These are phyloP conservation scores for Suillus lakei DNA, from an alignment of 768 basidiomycete species.

Conservation along the genomic window DNA sequence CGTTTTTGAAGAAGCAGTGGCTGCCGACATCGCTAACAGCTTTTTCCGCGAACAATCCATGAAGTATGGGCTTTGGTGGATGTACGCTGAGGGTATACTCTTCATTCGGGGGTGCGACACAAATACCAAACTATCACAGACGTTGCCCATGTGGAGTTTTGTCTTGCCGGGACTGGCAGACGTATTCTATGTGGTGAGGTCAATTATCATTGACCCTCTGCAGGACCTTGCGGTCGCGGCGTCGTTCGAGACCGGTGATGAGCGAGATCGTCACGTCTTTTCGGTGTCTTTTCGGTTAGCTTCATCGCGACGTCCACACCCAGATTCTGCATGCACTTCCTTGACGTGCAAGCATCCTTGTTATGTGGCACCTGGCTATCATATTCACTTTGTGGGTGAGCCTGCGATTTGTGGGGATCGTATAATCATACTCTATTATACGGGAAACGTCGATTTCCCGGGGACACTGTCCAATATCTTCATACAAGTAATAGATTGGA, in stretches of 20 bases:
- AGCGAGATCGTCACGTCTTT: background rate
- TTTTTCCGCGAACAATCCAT: background rate
- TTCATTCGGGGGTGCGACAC: background rate
- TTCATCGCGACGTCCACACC: background rate
- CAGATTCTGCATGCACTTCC: background rate
- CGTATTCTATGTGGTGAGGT: background rate
- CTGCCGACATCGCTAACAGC: background rate
- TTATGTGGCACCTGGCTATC: background rate
- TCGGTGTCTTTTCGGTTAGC: background rate
- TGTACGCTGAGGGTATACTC: background rate
- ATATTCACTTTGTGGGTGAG: too few species aligned
- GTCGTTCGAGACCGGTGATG: accelerated
- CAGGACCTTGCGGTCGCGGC: background rate
- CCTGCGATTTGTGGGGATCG: constrained; percentile 3
- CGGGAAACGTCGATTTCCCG: accelerated
- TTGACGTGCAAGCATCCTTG: background rate
- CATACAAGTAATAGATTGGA: constrained; percentile 5
- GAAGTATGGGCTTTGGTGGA: constrained; percentile 6
- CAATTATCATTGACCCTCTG: background rate
- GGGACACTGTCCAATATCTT: background rate
- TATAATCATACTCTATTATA: background rate
- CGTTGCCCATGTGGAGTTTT: background rate
- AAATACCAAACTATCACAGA: background rate
- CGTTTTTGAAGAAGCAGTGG: background rate
- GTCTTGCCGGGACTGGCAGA: accelerated